Evolutionary conservation across 768 basidiomycete genomes (phyloP), one percentile per base, ranked within the genome.

Genomic region (Lactarius evosmus): DNA sequence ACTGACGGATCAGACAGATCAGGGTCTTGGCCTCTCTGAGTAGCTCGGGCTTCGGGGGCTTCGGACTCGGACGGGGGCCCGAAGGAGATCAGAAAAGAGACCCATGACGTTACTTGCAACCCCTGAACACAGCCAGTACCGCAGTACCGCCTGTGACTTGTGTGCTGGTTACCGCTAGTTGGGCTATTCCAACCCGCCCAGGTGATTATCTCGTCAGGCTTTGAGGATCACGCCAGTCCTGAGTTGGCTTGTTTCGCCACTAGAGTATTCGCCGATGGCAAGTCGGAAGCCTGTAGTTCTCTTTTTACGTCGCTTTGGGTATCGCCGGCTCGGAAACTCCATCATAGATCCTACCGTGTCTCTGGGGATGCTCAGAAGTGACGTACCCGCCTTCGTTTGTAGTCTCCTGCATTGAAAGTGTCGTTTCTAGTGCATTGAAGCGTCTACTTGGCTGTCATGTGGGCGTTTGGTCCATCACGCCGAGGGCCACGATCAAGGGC

Each of bases 341-440:
- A 27, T 49, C 46, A 49, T 49, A 49, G 46, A 49, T 49, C 46
- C 46, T 49, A 49, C 25, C 22, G 3, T 25, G 46, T 49, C 46
- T 49, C 46, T 49, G 46, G 25, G 25, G 12, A 49, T 49, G 25
- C 25, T 49, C 46, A 25, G 22, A 49, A 27, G 29, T 58, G 32
- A 49, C 58, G 46, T 58, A 33, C 41, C 60, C 12, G 30, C 33
- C 40, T 61, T 32, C 14, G 36, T 29, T 25, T 33, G 46, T 49
- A 25, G 46, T 32, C 54, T 9, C 33, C 33, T 25, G 46, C 25
- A 7, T 49, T 49, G 46, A 49, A 53, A 36, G 33, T 2, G 33
- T n/a, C 34, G 7, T 36, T 12, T 27, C 34, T 25, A 30, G 49
- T 49, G 34, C 19, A 12, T 30, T 25, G 22, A 30, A 56, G 53